Evolutionary conservation across 768 basidiomycete genomes (phyloP).

Genomic region (Kwoniella europaea): DNA sequence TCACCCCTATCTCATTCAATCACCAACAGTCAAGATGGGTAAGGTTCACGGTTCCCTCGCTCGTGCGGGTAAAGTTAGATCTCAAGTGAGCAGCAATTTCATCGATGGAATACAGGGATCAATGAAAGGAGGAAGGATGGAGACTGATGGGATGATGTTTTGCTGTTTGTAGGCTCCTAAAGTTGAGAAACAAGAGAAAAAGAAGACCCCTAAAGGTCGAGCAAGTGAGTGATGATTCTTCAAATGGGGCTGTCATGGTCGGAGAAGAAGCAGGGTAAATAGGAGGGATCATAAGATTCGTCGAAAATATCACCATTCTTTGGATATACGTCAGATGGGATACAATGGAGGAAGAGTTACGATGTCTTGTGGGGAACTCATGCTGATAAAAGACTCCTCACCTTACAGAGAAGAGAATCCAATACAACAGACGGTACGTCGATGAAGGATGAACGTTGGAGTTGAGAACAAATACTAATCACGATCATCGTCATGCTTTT

Average conservation of each 20-base stretch:
- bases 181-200: constrained; percentile 98
- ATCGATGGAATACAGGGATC: constrained; percentile 1
- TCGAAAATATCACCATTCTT: neutral
- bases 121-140: neutral
- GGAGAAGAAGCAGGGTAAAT: neutral
- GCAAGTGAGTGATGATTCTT: constrained; percentile 63
- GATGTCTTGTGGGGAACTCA: too few relatives aligned
- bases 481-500: neutral
- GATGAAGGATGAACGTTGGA: neutral
- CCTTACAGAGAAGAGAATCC: constrained; percentile 74
- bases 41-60: constrained; percentile 97
- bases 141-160: constrained; percentile 5
- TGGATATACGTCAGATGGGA: neutral
- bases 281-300: neutral
- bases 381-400: constrained; percentile 12
- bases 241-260: too few relatives aligned
- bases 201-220: constrained; percentile 95
- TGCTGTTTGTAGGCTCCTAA: constrained; percentile 71
- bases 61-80: constrained; percentile 99
- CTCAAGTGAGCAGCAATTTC: constrained; percentile 62
- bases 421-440: constrained; percentile 64
- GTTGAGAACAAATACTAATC: constrained; percentile 4
- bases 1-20: neutral
- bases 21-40: constrained; percentile 52
- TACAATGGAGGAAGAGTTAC: neutral